A percentile compares a stretch with the other conserved stretches of the same genome.
These are phyloP conservation scores for Lentithecium fluviatile DNA, from an alignment of 495 filamentous ascomycete species.

Conservation along the genomic window DNA sequence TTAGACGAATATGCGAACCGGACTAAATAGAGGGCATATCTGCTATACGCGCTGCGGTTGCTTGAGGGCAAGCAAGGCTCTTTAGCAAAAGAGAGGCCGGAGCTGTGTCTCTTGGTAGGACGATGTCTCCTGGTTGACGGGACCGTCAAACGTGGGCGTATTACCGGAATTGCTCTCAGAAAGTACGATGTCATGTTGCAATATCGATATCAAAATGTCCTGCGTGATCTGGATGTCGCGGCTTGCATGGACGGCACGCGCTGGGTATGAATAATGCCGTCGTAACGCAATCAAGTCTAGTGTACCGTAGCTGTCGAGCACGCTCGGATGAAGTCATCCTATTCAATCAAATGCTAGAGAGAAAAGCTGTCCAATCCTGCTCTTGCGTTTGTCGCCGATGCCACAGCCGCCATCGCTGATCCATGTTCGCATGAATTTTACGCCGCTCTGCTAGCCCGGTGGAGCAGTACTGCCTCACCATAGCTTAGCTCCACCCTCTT, in stretches of 20 bases:
- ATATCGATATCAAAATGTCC: conserved; percentile 19
- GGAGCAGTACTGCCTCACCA: conserved; percentile 8
- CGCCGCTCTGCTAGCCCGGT: conserved; percentile 9
- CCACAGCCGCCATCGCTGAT: conserved; percentile 16
- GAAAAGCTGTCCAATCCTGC: conserved; percentile 12
- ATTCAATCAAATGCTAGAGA: conserved; percentile 10
- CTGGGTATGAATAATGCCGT: conserved; percentile 13
- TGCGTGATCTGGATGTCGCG: conserved; percentile 10
- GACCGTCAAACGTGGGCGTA: conserved; percentile 2
- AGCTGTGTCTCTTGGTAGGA: conserved; percentile 28
- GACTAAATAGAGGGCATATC: conserved; percentile 35
- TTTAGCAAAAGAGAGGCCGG: conserved; percentile 5
- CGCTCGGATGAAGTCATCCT: conserved; percentile 10
- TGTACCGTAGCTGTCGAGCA: conserved; percentile 1
- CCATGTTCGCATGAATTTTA: conserved; percentile 17
- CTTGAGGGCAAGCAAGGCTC: conserved; percentile 5
- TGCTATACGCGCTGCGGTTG: conserved; percentile 42
- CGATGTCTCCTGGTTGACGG: conserved; percentile 17
- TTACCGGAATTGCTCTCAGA: conserved; percentile 20
- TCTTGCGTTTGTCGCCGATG: conserved; percentile 7
- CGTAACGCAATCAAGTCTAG: conserved; percentile 12
- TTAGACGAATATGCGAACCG: conserved; percentile 27
- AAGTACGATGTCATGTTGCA: conserved; percentile 21
- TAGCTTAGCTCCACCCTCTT: conserved; percentile 17
- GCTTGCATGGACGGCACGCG: conserved; percentile 18